Conservation (phyloP, 345 rosid species). For the Arabis alpina region DNA sequence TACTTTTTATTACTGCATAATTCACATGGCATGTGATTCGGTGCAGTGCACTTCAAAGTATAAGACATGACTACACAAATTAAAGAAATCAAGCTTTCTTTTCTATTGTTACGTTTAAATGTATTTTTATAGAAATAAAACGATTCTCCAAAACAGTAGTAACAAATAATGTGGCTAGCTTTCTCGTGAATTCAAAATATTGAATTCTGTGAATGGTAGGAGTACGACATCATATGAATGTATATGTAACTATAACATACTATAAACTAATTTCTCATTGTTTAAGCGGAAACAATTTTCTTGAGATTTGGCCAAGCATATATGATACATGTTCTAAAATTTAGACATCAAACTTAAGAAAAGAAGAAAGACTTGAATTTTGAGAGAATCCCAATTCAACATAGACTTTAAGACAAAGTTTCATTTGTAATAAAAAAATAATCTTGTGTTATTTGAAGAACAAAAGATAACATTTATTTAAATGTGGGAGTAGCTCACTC, state of each 20-base stretch:
- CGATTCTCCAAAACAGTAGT: background rate
- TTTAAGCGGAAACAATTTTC: background rate
- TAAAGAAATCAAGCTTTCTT: conserved; percentile 25
- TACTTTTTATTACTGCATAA: conserved; percentile 4
- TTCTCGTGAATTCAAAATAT: conserved; percentile 1
- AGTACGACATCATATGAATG: conserved; percentile 10
- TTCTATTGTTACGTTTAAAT: background rate
- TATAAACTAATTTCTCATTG: background rate
- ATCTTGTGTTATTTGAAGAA: no score
- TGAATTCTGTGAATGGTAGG: background rate
- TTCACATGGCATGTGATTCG: conserved; percentile 39
- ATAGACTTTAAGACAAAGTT: background rate
- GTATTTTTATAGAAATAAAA: background rate
- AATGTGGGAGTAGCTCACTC: no score
- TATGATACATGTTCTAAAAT: background rate
- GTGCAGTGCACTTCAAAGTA: conserved; percentile 29
- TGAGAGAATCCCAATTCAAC: background rate
- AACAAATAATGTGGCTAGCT: background rate
- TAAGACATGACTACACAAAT: conserved; percentile 40
- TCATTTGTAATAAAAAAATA: background rate
- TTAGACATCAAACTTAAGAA: background rate
- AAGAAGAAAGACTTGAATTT: background rate
- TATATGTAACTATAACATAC: background rate
- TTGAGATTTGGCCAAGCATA: conserved; percentile 9
- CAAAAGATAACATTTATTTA: background rate